Evolutionary conservation across 441 rosid genomes (phyloP).

Genomic region (Flueggea neowawraea): DNA sequence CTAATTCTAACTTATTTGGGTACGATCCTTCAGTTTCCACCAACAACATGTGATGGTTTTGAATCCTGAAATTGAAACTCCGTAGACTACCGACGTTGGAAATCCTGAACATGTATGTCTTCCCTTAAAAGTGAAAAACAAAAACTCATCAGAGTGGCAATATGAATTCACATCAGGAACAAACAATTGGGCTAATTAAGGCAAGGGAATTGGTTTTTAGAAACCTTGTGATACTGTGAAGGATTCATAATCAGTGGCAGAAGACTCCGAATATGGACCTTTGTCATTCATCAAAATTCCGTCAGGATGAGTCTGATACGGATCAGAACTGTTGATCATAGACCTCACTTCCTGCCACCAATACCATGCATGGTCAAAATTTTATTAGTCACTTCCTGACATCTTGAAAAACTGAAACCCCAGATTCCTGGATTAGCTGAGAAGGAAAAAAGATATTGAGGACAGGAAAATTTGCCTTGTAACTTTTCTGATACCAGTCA

Average conservation of each 20-base stretch:
- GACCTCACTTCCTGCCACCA: neutral
- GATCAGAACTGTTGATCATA: neutral
- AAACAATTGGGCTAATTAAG: neutral
- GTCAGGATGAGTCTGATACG: slow-evolving; percentile 3
- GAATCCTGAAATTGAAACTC: slow-evolving; percentile 67
- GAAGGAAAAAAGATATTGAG: no score
- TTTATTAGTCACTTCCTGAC: no score
- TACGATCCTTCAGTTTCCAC: slow-evolving; percentile 85
- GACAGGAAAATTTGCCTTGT: slow-evolving; percentile 29
- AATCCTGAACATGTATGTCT: slow-evolving; percentile 68
- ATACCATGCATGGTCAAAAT: no score
- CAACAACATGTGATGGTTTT: slow-evolving; percentile 58
- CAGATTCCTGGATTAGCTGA: no score
- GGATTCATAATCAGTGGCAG: slow-evolving; percentile 12
- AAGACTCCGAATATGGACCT: slow-evolving; percentile 13
- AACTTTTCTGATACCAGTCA: slow-evolving; percentile 54
- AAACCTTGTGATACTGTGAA: slow-evolving; percentile 23
- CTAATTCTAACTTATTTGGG: slow-evolving; percentile 47
- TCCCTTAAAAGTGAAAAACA: slow-evolving; percentile 30
- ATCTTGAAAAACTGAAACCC: no score
- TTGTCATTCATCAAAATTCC: slow-evolving; percentile 28
- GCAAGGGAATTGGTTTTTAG: neutral
- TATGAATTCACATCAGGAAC: neutral
- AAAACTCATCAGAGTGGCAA: neutral
- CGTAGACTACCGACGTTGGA: slow-evolving; percentile 58